Evolutionary conservation across 495 filamentous ascomycete genomes (phyloP).

Genomic region (Penicillium antarcticum): DNA sequence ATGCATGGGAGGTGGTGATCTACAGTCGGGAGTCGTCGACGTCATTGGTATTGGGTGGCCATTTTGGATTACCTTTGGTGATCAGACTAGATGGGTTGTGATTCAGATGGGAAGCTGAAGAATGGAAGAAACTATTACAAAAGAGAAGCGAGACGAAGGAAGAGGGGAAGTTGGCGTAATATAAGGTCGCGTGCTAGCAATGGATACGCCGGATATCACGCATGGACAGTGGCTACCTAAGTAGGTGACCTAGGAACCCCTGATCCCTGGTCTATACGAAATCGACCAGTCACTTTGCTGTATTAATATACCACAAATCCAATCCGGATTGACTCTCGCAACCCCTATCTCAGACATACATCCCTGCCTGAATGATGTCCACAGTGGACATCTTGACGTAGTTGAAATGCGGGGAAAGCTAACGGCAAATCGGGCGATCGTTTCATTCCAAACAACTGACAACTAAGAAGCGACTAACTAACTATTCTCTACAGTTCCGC

Average conservation of each 20-base stretch:
- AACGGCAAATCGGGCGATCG: conserved; percentile 3
- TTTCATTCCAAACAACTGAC: neutral
- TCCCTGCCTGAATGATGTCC: neutral
- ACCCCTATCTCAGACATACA: too few species aligned
- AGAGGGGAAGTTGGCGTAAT: conserved; percentile 5
- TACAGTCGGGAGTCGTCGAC: conserved; percentile 18
- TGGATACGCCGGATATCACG: neutral
- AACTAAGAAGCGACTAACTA: too few species aligned
- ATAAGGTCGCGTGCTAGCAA: neutral
- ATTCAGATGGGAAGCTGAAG: neutral
- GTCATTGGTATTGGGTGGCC: conserved; percentile 11
- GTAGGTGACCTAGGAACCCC: neutral
- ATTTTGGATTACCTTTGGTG: neutral
- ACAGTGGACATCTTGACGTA: conserved; percentile 17
- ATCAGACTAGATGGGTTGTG: neutral
- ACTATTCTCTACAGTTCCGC: conserved; percentile 5
- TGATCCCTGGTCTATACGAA: too few species aligned
- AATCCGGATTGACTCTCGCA: neutral
- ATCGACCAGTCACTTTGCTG: too few species aligned
- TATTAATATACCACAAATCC: neutral
- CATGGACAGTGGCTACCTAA: too few species aligned
- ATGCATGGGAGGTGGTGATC: neutral
- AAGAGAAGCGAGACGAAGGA: neutral
- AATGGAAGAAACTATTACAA: neutral
- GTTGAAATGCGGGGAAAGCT: conserved; percentile 30